Evolutionary conservation across 805 yeast species (phyloP), one percentile per base, ranked within the genome.

Genomic region (Wickerhamiella cacticola): DNA sequence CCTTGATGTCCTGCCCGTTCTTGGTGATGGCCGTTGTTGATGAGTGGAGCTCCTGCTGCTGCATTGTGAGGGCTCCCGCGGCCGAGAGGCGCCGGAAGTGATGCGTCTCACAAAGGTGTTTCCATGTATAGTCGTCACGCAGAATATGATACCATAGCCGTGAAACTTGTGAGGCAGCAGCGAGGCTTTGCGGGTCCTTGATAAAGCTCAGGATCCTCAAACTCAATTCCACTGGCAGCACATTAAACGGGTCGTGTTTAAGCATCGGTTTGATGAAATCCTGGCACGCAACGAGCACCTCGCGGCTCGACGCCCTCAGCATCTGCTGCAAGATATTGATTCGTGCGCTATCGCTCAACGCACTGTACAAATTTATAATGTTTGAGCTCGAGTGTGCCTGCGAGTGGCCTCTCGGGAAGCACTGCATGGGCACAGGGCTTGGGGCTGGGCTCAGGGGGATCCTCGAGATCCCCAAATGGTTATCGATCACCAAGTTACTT

Each of bases 141-240:
- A 68, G 60, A 18, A 68, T 53, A 26, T 60, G 52, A 45, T 66
- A 63, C 98, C 98, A 89, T 46, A 76, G 79, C 48, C 78, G 75
- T 24, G 89, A 82, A 1, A 89, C 97, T 60, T 83, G 94, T 0
- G 96, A 89, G 0, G 96, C 95, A 52, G 82, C 81, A 57, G 96
- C 89, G 38, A 89, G 71, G 9, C 95, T 81, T 50, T 76, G 77
- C 64, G 71, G 69, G 50, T 96, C 92, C 60, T 85, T 95, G 55
- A 89, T 66, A 63, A 83, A 86, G 53, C 94, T 81, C 33, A 89
- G 68, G 33, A 89, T 81, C 59, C 85, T 84, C 48, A 87, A 71
- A 1, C 94, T 77, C 40, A 89, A 65, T 59, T 92, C 97, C 52
- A 74, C 72, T 1, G 98, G 98, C 44, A 89, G 59, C 35, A 64